Base-by-base conservation (phyloP, 1,139 yeast genomes). In the Zhuliangozyma parablackwelliae region DNA sequence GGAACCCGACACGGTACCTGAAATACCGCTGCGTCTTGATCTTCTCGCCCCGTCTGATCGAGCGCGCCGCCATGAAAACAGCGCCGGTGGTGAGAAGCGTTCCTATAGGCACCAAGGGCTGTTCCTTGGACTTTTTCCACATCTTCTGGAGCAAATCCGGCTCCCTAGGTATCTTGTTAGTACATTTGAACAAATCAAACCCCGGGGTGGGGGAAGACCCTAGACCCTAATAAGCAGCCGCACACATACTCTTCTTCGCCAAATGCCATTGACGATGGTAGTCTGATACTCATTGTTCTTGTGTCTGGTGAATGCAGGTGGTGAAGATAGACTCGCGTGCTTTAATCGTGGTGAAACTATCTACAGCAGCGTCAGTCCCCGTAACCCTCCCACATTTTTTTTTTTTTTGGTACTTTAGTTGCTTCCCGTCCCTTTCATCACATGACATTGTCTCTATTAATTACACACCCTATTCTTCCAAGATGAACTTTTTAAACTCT, bases 1-100 rank as follows among this genome's bases (percentile, higher is more conserved):
- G 97, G 51, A 88, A 72, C 1, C 79, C 95, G 34, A 89, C 90
- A 67, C 97, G 82, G 78, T 89, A 87, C 49, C 92, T 75, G 67
- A 87, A 89, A 78, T 87, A 89, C 39, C 76, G 73, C 61, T 89
- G 95, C 0, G 97, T 95, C 42, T 78, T 78, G 38, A 71, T 65
- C 46, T 82, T 75, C 51, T 87, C 80, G 21, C 96, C 96, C 27
- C 72, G 64, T 49, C 81, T 75, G 48, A 89, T 69, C 11, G 92
- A 85, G 46, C 77, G 72, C 7, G 90, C 89, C 2, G 96, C 95
- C 48, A 89, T 65, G 0, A 75, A 63, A 31, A 89, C 85, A 0
- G 96, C 96, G 5, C 82, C 87, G 5, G 85, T 76, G 5, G 97
- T 89, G 35, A 85, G 78, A 7, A 84, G 56, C 12, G 86, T 69